Evolutionary conservation across 345 rosid species (phyloP), one percentile per base, ranked within the genome.

Genomic region (Erucastrum elatum): DNA sequence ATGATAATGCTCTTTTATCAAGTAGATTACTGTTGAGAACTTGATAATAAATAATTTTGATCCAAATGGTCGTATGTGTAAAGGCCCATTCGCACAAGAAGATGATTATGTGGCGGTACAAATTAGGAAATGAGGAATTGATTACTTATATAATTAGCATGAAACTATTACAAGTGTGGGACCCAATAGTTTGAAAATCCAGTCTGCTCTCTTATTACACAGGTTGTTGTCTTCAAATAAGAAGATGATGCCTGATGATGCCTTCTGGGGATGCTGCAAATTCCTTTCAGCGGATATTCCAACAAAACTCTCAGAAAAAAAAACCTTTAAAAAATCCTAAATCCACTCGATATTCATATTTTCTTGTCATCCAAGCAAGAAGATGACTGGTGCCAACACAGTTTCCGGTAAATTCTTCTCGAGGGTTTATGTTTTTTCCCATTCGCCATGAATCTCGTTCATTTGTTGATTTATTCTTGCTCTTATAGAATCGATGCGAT

Each of bases 341-440:
- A 49, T 49, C 7, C 53, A 8, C 3, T 21, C 55, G 41, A 44
- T 33, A 21, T 63, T 25, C 71, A 8, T 25, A 64, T 37, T 70
- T 37, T 27, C 33, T 34, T 39, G 21, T 4, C 69, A 59, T 67
- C 29, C 17, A 15, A 60, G 39, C 55, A 66, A 62, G 61, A 79
- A 74, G 61, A 80, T 74, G 82, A 68, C 71, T 61, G 46, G 26
- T 72, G 5, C 15, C 76, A 55, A 53, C 72, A 65, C 68, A 17
- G 61, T 71, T 65, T 59, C 72, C 21, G 77, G 82, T 78, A 79
- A 29, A 6, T 31, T 60, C 61, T 25, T 65, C 55, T 13, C 29
- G 11, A 64, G 10, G 13, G 17, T 75, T 34, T 69, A 29, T 25
- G 9, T 66, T 66, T 5, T 56, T 61, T 15, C 55, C 9, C 37